Conservation (phyloP, 768 basidiomycete species). For the Asterophora parasitica region DNA sequence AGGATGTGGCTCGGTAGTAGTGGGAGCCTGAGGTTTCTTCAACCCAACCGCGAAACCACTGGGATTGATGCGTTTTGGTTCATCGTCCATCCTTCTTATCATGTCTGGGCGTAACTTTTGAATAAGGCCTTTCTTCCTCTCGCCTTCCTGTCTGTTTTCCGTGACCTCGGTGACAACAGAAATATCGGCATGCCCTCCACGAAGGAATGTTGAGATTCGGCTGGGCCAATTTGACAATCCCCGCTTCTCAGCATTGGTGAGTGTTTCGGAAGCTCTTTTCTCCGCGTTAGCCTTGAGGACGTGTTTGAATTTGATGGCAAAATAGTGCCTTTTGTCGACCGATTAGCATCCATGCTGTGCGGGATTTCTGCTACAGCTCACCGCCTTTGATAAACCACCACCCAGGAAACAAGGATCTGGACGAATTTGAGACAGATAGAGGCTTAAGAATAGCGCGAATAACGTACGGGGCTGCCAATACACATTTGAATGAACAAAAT, state of each 20-base stretch:
- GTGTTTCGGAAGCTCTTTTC: conserved; percentile 4
- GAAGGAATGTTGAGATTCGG: conserved; percentile 28
- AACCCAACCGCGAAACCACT: conserved; percentile 50
- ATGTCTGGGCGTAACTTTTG: conserved; percentile 59
- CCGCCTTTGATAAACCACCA: conserved; percentile 78
- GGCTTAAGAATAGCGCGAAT: conserved; percentile 2
- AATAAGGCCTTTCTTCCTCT: conserved; percentile 21
- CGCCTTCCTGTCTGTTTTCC: conserved; percentile 7
- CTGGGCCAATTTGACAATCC: conserved; percentile 18
- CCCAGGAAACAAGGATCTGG: conserved; percentile 78
- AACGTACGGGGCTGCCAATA: conserved; percentile 64
- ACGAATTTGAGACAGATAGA: not conserved
- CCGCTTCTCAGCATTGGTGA: conserved; percentile 10
- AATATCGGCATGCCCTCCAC: conserved; percentile 20
- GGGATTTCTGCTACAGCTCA: conserved; percentile 25
- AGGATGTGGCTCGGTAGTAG: conserved; percentile 12
- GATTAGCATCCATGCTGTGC: conserved; percentile 6
- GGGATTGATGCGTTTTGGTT: conserved; percentile 67
- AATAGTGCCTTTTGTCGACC: conserved; percentile 50
- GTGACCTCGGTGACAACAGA: conserved; percentile 23
- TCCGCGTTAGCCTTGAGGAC: conserved; percentile 11
- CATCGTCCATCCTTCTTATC: conserved; percentile 70
- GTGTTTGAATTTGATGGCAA: conserved; percentile 59
- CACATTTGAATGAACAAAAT: conserved; percentile 78
- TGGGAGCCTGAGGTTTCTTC: conserved; percentile 17